Percentiles rank a stretch among this genome's conserved stretches.
These are phyloP conservation scores for Vigna angularis DNA, from an alignment of 306 rosid genomes.

Conservation along the genomic window DNA sequence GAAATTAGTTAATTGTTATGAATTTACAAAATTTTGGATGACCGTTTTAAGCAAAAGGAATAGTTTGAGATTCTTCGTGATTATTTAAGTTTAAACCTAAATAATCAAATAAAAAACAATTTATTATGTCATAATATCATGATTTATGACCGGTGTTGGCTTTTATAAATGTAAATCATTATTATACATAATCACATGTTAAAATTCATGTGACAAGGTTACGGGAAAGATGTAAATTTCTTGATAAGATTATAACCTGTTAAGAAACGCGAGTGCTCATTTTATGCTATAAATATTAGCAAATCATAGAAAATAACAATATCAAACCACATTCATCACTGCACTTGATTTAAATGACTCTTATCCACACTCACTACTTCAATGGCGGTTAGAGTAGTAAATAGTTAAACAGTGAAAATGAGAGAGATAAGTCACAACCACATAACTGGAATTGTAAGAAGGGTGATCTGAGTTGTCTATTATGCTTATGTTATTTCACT, in stretches of 20 bases:
- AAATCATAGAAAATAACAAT: background rate
- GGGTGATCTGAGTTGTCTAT: conserved; percentile 32
- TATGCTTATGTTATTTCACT: conserved; percentile 44
- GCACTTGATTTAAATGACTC: background rate
- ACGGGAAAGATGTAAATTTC: too few relatives aligned
- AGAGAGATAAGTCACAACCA: conserved; percentile 33
- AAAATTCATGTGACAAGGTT: background rate
- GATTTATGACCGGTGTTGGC: background rate
- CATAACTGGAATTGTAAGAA: conserved; percentile 38
- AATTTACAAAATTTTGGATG: too few relatives aligned
- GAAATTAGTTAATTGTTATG: too few relatives aligned
- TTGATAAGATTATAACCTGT: too few relatives aligned
- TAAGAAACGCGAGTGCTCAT: too few relatives aligned
- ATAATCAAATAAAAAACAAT: too few relatives aligned
- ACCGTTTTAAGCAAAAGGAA: too few relatives aligned
- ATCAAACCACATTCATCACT: background rate
- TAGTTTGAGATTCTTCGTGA: too few relatives aligned
- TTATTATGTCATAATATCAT: background rate
- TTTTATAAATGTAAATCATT: background rate
- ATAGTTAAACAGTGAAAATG: conserved; percentile 3
- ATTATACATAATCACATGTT: background rate
- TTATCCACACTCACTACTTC: background rate
- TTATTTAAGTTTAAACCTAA: too few relatives aligned
- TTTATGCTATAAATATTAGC: background rate
- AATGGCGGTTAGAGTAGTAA: background rate